Evolutionary conservation across 345 rosid species (phyloP).

Genomic region (Lumnitzera racemosa): DNA sequence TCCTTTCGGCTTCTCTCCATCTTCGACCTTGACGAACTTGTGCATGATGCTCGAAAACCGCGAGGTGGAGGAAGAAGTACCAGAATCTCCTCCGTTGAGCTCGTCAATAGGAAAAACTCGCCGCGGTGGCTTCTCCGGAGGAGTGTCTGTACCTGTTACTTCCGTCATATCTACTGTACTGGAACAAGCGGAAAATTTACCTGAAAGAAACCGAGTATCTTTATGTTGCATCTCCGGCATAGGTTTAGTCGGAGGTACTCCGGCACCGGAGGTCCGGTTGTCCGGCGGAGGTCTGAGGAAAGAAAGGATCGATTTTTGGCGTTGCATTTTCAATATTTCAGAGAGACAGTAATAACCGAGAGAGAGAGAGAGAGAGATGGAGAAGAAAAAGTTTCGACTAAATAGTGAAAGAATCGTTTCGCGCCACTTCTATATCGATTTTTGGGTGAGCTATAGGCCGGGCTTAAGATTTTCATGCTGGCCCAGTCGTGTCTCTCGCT

Average conservation of each 20-base stretch:
- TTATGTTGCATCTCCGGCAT: slow-evolving; percentile 17
- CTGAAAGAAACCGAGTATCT: slow-evolving; percentile 7
- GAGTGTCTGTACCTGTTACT: slow-evolving; percentile 68
- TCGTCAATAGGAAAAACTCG: slow-evolving; percentile 42
- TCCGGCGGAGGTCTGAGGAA: slow-evolving; percentile 59
- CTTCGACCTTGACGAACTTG: slow-evolving; percentile 68
- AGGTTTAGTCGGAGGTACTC: slow-evolving; percentile 19
- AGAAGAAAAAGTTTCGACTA: too few species aligned
- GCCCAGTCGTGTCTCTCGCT: too few species aligned
- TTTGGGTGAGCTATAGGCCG: too few species aligned
- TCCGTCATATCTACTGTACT: slow-evolving; percentile 17
- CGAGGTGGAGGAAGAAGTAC: slow-evolving; percentile 19
- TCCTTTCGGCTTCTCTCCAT: slow-evolving; percentile 21
- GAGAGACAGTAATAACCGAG: background rate
- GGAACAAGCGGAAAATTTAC: slow-evolving; percentile 15
- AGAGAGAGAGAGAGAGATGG: background rate
- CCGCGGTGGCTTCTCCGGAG: slow-evolving; percentile 90
- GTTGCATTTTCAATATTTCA: slow-evolving; percentile 45
- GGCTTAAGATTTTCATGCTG: too few species aligned
- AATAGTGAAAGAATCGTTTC: background rate
- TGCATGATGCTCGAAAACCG: slow-evolving; percentile 77
- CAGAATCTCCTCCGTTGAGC: slow-evolving; percentile 15
- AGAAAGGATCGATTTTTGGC: slow-evolving; percentile 68
- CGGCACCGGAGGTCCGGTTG: slow-evolving; percentile 18
- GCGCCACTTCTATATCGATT: too few species aligned